Evolutionary conservation across 108 stramenopile species (phyloP).

Genomic region (Nannochloropsis salina): DNA sequence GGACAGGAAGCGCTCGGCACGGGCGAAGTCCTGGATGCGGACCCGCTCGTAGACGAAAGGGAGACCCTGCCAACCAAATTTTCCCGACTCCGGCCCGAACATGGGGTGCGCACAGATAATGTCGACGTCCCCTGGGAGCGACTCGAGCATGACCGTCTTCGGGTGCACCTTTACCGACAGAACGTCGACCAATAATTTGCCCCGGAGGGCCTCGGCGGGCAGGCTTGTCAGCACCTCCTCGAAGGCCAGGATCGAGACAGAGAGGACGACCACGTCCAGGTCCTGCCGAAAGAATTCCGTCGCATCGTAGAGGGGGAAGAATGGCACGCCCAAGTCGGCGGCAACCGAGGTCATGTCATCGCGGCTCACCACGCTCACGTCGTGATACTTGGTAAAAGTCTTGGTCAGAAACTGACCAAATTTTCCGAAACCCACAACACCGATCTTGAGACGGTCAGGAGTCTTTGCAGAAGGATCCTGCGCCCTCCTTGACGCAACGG

Average conservation of each 20-base stretch:
- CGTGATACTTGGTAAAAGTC: conserved; percentile 54
- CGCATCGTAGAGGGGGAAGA: conserved; percentile 56
- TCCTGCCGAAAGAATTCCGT: conserved; percentile 57
- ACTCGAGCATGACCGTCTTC: conserved; percentile 69
- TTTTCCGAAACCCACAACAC: conserved; percentile 84
- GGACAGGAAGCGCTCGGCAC: conserved; percentile 81
- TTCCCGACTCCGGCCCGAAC: conserved; percentile 93
- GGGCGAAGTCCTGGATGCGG: conserved; percentile 64
- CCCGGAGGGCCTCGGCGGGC: conserved; percentile 33
- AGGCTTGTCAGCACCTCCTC: conserved; percentile 61
- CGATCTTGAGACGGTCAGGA: conserved; percentile 66
- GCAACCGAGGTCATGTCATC: conserved; percentile 70
- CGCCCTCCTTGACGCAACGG: background rate
- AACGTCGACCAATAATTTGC: conserved; percentile 72
- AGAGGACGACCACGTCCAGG: conserved; percentile 50
- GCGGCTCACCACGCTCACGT: conserved; percentile 55
- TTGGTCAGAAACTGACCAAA: conserved; percentile 88
- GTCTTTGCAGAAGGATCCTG: background rate
- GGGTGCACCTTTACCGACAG: conserved; percentile 94
- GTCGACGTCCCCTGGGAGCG: conserved; percentile 74
- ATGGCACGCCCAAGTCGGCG: conserved; percentile 59
- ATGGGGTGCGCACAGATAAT: conserved; percentile 98
- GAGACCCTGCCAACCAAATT: conserved; percentile 78
- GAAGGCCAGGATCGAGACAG: conserved; percentile 65
- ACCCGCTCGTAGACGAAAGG: conserved; percentile 88